Evolutionary conservation across 2,329 filamentous ascomycete genomes (phyloP).

Genomic region (Microdochium paspali): DNA sequence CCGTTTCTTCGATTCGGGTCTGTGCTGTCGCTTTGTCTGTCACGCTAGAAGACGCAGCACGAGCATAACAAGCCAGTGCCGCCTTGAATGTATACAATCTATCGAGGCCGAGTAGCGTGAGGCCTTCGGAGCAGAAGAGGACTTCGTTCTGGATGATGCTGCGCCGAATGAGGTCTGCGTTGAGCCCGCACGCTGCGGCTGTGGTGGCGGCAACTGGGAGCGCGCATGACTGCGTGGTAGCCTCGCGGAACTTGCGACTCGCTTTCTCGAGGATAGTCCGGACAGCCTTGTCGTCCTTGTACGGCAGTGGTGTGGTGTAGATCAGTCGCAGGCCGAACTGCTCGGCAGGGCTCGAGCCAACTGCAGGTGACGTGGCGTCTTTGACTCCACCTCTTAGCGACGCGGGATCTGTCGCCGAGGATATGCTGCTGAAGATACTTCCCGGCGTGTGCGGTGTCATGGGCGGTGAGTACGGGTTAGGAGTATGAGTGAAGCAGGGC

Average conservation of each 20-base stretch:
- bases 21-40: slow-evolving; percentile 5
- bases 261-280: slow-evolving; percentile 40
- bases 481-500: too few species aligned
- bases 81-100: slow-evolving; percentile 56
- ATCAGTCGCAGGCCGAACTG: slow-evolving; percentile 41
- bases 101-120: slow-evolving; percentile 52
- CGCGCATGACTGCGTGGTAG: not conserved
- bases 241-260: slow-evolving; percentile 32
- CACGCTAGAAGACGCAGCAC: slow-evolving; percentile 18
- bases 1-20: slow-evolving; percentile 45
- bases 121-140: slow-evolving; percentile 49
- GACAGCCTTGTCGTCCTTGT: slow-evolving; percentile 37
- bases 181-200: slow-evolving; percentile 33
- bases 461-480: slow-evolving; percentile 25
- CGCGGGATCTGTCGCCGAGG: slow-evolving; percentile 19
- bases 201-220: slow-evolving; percentile 31
- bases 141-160: slow-evolving; percentile 52
- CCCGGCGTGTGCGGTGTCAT: slow-evolving; percentile 37
- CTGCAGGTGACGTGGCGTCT: slow-evolving; percentile 11
- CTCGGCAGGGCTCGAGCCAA: slow-evolving; percentile 19
- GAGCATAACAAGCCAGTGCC: slow-evolving; percentile 47
- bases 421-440: slow-evolving; percentile 18
- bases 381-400: not conserved
- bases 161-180: slow-evolving; percentile 41
- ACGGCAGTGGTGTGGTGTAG: slow-evolving; percentile 33